Conservation (phyloP, 78 protist genomes). For the Dictyostelium brefeldianum region DNA sequence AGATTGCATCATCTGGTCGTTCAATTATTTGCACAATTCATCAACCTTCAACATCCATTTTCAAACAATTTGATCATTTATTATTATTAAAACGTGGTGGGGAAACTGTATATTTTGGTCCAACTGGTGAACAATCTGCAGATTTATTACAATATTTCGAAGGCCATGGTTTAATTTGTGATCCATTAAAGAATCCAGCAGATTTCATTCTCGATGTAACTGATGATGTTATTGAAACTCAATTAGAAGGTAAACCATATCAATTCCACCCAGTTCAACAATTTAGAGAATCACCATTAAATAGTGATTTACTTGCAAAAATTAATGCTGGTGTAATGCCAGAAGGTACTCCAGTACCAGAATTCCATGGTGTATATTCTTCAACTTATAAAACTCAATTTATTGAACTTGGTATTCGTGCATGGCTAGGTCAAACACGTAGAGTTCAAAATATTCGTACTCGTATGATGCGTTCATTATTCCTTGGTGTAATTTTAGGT, state of each 20-base stretch:
- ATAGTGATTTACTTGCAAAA: background rate
- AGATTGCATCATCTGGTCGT: slow-evolving; percentile 77
- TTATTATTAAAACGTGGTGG: slow-evolving; percentile 90
- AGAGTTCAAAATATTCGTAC: slow-evolving; percentile 44
- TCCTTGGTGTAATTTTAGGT: slow-evolving; percentile 75
- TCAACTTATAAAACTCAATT: slow-evolving; percentile 46
- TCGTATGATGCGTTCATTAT: slow-evolving; percentile 45
- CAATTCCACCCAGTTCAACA: slow-evolving; percentile 48
- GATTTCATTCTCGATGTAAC: slow-evolving; percentile 81
- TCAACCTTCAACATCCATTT: slow-evolving; percentile 82
- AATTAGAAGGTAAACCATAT: background rate
- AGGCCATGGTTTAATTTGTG: slow-evolving; percentile 39
- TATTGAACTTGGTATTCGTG: slow-evolving; percentile 13
- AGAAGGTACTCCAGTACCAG: slow-evolving; percentile 36
- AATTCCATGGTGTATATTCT: slow-evolving; percentile 57
- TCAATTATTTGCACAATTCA: slow-evolving; percentile 85
- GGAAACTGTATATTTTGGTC: slow-evolving; percentile 86
- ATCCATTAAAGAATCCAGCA: slow-evolving; percentile 81
- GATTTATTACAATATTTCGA: slow-evolving; percentile 48
- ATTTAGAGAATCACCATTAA: slow-evolving; percentile 30
- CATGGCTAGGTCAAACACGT: slow-evolving; percentile 61
- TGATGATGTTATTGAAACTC: slow-evolving; percentile 40
- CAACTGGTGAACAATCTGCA: slow-evolving; percentile 73
- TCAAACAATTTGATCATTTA: slow-evolving; percentile 86
- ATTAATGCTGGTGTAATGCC: slow-evolving; percentile 69